phyloP scores from a whole-genome alignment of 2,329 filamentous ascomycete genomes.

The Scorias spongiosa region DNA sequence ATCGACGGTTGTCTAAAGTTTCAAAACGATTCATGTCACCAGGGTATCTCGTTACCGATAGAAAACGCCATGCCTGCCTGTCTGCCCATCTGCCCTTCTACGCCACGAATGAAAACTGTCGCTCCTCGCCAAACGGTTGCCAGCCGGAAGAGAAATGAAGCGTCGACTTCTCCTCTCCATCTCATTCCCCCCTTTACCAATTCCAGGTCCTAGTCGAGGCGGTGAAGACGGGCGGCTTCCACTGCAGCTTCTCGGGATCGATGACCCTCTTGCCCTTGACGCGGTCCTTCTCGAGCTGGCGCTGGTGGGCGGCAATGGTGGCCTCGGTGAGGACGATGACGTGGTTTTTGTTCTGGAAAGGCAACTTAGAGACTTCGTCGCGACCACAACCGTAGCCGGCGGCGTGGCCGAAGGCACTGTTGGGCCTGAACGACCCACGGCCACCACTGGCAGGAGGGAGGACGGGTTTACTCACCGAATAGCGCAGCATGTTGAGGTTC shows the following conservation, averaged over 20 bases:
- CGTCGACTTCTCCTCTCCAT: no score
- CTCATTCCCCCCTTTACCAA: conserved; percentile 45
- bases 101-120: no score
- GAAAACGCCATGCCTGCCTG: no score
- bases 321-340: conserved; percentile 85
- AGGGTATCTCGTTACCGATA: no score
- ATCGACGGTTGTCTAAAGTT: no score
- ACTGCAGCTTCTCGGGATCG: conserved; percentile 64
- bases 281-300: conserved; percentile 56
- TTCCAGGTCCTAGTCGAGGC: conserved; percentile 87
- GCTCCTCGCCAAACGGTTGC: no score
- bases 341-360: conserved; percentile 64
- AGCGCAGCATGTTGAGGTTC: conserved; percentile 86
- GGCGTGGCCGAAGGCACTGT: background rate
- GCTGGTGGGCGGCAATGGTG: conserved; percentile 52
- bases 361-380: background rate
- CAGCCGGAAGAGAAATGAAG: no score
- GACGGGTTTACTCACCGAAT: conserved; percentile 41
- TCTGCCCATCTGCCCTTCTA: no score
- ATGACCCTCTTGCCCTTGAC: conserved; percentile 66
- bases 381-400: background rate
- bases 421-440: background rate
- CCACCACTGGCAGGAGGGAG: background rate
- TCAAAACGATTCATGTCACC: no score
- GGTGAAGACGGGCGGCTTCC: conserved; percentile 93